Evolutionary conservation across 2,329 filamentous ascomycete genomes (phyloP).

Genomic region (Ilyonectria destructans): DNA sequence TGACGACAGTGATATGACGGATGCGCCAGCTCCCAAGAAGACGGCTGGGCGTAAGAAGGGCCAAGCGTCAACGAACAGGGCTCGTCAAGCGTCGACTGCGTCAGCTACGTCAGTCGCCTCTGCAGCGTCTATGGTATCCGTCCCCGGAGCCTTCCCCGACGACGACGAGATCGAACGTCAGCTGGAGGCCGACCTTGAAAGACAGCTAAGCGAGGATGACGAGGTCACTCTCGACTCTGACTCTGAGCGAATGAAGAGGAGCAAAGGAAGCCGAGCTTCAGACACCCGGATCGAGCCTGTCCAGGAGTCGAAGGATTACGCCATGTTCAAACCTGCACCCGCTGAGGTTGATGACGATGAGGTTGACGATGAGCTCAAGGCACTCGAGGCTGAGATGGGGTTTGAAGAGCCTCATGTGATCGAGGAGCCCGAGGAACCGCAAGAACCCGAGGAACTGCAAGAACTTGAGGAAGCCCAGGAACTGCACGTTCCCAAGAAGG

Average conservation of each 20-base stretch:
- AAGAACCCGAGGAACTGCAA: constrained; percentile 28
- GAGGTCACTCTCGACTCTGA: constrained; percentile 64
- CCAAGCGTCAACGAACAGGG: constrained; percentile 61
- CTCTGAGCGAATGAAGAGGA: constrained; percentile 57
- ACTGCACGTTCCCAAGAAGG: constrained; percentile 69
- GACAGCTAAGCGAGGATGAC: constrained; percentile 69
- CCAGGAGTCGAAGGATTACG: constrained; percentile 59
- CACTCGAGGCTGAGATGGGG: constrained; percentile 67
- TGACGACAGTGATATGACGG: constrained; percentile 61
- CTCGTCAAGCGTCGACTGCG: constrained; percentile 36
- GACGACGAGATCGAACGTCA: constrained; percentile 79
- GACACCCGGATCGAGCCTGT: constrained; percentile 47
- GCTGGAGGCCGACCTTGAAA: constrained; percentile 76
- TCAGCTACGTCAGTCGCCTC: constrained; percentile 70
- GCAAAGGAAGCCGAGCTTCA: constrained; percentile 50
- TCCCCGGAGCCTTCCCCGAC: constrained; percentile 64
- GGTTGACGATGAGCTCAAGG: constrained; percentile 67
- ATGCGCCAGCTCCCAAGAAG: constrained; percentile 53
- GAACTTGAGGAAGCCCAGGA: constrained; percentile 54
- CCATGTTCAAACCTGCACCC: constrained; percentile 69
- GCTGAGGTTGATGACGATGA: constrained; percentile 63
- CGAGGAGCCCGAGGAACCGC: not conserved
- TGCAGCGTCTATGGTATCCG: constrained; percentile 60
- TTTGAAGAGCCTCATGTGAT: constrained; percentile 49
- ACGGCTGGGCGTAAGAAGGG: constrained; percentile 56